Percentiles rank a stretch among this genome's conserved stretches.
phyloP scores from a whole-genome alignment of 1,139 yeast species.

The Pneumocystis jirovecii region DNA sequence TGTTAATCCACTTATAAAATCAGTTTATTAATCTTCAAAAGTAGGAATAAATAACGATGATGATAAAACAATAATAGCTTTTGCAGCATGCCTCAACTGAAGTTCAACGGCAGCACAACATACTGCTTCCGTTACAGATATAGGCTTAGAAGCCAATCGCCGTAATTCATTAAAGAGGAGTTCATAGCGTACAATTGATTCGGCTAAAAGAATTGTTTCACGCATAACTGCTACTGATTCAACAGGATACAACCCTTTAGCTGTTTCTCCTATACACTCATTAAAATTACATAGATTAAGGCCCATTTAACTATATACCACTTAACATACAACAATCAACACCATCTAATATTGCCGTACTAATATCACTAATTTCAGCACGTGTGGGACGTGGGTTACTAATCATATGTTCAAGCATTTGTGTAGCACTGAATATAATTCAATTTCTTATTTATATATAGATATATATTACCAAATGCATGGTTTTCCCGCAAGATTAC shows the following conservation, averaged over 20 bases:
- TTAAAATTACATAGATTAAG: conserved; percentile 20
- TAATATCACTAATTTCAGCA: conserved; percentile 98
- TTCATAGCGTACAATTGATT: conserved; percentile 86
- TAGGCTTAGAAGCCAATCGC: conserved; percentile 71
- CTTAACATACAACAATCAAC: conserved; percentile 71
- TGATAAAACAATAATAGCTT: conserved; percentile 90
- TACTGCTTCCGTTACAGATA: conserved; percentile 89
- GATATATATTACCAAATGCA: conserved; percentile 47
- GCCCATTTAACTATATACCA: background rate
- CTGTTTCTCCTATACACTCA: conserved; percentile 96
- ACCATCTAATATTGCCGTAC: conserved; percentile 97
- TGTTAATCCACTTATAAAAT: conserved; percentile 44
- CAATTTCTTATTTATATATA: background rate
- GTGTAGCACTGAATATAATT: conserved; percentile 49
- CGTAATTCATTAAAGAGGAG: conserved; percentile 82
- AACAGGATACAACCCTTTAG: conserved; percentile 95
- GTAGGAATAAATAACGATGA: conserved; percentile 34
- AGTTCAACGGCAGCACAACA: conserved; percentile 96
- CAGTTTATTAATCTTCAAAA: background rate
- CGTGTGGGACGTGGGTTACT: conserved; percentile 99
- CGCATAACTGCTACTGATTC: conserved; percentile 99
- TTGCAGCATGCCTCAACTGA: conserved; percentile 88
- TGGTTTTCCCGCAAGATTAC: conserved; percentile 98
- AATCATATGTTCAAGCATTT: conserved; percentile 99
- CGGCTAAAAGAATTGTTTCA: conserved; percentile 91